Conservation (phyloP, 371 early-diverging fungal species). For the Conidiobolus incongruus region DNA sequence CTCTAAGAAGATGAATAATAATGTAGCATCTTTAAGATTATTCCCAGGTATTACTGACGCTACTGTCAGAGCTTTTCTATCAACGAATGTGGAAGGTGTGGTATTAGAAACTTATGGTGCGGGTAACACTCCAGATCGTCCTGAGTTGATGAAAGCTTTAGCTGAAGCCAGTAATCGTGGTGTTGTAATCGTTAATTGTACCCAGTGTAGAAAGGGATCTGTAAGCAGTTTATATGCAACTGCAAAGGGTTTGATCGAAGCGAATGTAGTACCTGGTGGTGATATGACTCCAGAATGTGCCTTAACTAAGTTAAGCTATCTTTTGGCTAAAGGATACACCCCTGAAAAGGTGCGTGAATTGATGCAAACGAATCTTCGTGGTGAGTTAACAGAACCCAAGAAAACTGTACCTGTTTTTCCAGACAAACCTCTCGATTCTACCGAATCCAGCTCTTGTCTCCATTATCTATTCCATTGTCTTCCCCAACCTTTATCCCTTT, state of each 20-base stretch:
- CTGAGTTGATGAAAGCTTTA: conserved; percentile 56
- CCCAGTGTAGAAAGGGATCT: conserved; percentile 69
- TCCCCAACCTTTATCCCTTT: not conserved
- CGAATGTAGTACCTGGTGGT: conserved; percentile 84
- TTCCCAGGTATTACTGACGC: conserved; percentile 86
- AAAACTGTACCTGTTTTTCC: conserved; percentile 24
- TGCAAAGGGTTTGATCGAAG: conserved; percentile 52
- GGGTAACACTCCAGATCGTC: conserved; percentile 84
- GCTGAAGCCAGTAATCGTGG: conserved; percentile 77
- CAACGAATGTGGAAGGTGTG: conserved; percentile 71
- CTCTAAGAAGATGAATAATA: conserved; percentile 56
- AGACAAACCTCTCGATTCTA: conserved; percentile 13
- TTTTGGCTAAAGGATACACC: conserved; percentile 37
- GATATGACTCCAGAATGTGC: conserved; percentile 97
- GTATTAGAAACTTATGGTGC: conserved; percentile 92
- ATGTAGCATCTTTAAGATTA: conserved; percentile 72
- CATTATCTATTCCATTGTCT: not conserved
- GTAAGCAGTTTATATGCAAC: conserved; percentile 85
- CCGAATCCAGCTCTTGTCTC: conserved; percentile 4
- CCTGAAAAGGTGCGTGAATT: conserved; percentile 48
- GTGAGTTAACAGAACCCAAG: conserved; percentile 57
- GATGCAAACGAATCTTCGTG: conserved; percentile 69
- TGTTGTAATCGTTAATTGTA: conserved; percentile 88
- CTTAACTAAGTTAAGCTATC: conserved; percentile 77
- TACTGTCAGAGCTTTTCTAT: conserved; percentile 69